These are phyloP conservation scores for Gynandropsis gynandra DNA, from an alignment of 345 rosid genomes.

Conservation along the genomic window DNA sequence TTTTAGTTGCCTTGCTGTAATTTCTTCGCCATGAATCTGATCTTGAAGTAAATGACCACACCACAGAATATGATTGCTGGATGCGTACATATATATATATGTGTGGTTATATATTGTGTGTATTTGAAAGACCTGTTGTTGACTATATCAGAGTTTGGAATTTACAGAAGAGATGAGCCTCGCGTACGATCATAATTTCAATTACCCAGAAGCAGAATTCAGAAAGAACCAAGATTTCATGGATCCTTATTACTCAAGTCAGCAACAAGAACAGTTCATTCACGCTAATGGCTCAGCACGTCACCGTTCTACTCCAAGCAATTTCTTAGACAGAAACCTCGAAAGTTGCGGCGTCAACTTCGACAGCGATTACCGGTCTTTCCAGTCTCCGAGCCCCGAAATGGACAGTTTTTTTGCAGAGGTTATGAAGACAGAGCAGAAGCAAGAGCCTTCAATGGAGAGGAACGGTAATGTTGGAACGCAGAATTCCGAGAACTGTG, in stretches of 20 bases:
- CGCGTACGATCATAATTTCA: constrained; percentile 28
- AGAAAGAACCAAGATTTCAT: constrained; percentile 32
- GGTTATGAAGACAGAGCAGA: constrained; percentile 34
- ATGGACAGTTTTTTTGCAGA: constrained; percentile 33
- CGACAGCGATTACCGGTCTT: constrained; percentile 12
- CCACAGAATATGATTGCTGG: too few relatives aligned
- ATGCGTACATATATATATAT: too few relatives aligned
- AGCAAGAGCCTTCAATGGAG: not conserved
- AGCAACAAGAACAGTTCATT: constrained; percentile 19
- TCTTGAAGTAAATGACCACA: too few relatives aligned
- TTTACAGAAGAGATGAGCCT: constrained; percentile 37
- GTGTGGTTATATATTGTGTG: too few relatives aligned
- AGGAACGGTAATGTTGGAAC: too few relatives aligned
- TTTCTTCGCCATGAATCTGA: too few relatives aligned
- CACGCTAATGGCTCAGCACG: constrained; percentile 29
- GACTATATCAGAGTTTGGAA: too few relatives aligned
- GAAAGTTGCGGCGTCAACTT: constrained; percentile 5
- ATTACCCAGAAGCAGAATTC: constrained; percentile 27
- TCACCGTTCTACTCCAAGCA: constrained; percentile 41
- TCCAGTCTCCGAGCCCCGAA: constrained; percentile 41
- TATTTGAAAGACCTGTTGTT: too few relatives aligned
- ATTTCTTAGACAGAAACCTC: constrained; percentile 29
- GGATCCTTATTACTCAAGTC: constrained; percentile 27
- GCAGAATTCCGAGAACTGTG: not conserved
- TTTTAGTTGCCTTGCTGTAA: too few relatives aligned